These are phyloP conservation scores for Plasmodium blacklocki DNA, from an alignment of 169 alveolate species.

Conservation along the genomic window DNA sequence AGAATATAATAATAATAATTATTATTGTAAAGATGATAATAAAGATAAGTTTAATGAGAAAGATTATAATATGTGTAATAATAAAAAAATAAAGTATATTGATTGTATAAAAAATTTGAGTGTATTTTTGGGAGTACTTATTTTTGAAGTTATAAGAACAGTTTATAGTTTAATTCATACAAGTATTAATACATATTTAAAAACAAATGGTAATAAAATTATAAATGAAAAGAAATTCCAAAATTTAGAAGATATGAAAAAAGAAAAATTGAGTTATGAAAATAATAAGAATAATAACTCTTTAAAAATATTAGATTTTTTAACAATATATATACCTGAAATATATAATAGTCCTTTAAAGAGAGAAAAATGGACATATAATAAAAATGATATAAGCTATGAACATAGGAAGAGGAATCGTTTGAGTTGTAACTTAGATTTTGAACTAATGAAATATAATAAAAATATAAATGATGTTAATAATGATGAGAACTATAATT, in stretches of 20 bases:
- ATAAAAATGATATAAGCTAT: constrained; percentile 1
- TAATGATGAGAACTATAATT: neutral
- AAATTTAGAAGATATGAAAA: constrained; percentile 38
- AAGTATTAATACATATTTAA: constrained; percentile 33
- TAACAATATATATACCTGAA: constrained; percentile 63
- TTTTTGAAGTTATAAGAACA: constrained; percentile 45
- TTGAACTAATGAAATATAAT: constrained; percentile 3
- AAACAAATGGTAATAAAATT: constrained; percentile 6
- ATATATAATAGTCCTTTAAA: constrained; percentile 21
- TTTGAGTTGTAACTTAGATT: constrained; percentile 18
- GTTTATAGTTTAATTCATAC: constrained; percentile 37
- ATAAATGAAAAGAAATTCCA: constrained; percentile 16
- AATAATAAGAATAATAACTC: constrained; percentile 4
- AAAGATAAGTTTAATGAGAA: neutral
- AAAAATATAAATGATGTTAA: neutral
- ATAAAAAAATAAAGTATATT: constrained; percentile 40
- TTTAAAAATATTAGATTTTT: constrained; percentile 38
- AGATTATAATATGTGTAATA: constrained; percentile 11
- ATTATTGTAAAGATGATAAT: neutral
- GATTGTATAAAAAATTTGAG: constrained; percentile 57
- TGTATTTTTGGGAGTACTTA: constrained; percentile 28
- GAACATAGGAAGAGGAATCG: constrained; percentile 8
- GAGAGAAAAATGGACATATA: constrained; percentile 54
- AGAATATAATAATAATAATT: neutral
- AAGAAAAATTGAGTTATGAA: neutral